Base-by-base conservation (phyloP, 345 rosid genomes). In the Camelina hispida region DNA sequence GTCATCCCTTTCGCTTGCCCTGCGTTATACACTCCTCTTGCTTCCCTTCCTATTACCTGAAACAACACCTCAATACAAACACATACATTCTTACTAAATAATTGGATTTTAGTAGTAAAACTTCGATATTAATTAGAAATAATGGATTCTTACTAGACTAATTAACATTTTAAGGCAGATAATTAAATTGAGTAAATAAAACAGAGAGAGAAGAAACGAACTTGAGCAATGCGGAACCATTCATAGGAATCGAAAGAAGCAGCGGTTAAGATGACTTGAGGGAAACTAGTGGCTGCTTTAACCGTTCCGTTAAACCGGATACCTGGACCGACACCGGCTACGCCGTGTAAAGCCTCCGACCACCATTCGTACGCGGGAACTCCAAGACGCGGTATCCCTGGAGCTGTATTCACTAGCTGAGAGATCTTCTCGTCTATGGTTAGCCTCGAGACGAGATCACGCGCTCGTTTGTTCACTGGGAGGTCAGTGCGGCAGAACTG, bases 321-420 rank as follows among this genome's bases (percentile, higher is more conserved):
- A 38, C 98, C 98, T 0, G 69, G 74, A 15, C 78, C 82, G 0
- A 62, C 87, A 9, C 57, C 53, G 56, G 97, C 68, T 44, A 90
- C 90, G 7, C 98, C 97, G 5, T 94, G 98, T 15, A 94, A 79
- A 12, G 96, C 95, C 84, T 92, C 98, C 3, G 96, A 86, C 98
- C 97, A 91, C 97, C 98, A 94, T 70, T 94, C 84, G 59, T 90
- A 94, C 9, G 72, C 81, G 5, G 96, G 97, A 42, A 94, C 72
- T 9, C 95, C 96, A 13, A 94, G 91, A 7, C 97, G 72, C 0
- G 95, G 90, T 68, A 94, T 87, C 5, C 90, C 77, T 0, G 91
- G 83, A 44, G 92, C 91, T 23, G 89, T 52, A 82, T 86, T 90
- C 25, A 78, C 98, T 2, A 94, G 89, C 74, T 90, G 97, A 7